Evolutionary conservation across 1,284 basidiomycete species (phyloP).

Genomic region (Apiotrichum brassicae): DNA sequence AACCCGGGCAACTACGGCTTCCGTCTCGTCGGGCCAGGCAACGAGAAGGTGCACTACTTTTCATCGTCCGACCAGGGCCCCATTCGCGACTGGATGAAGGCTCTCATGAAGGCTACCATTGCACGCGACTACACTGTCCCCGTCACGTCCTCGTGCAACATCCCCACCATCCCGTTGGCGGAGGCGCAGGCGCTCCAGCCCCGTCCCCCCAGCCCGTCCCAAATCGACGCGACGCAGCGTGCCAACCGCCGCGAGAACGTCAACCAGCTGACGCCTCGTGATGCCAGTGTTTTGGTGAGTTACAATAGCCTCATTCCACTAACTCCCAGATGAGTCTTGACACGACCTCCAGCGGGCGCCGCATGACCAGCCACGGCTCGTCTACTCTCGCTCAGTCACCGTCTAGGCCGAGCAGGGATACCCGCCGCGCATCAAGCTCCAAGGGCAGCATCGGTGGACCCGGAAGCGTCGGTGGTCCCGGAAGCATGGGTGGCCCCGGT

Average conservation of each 20-base stretch:
- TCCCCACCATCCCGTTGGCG: slow-evolving; percentile 88
- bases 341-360: slow-evolving; percentile 26
- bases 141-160: slow-evolving; percentile 93
- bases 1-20: slow-evolving; percentile 93
- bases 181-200: slow-evolving; percentile 95
- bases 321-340: slow-evolving; percentile 38
- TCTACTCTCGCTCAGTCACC: slow-evolving; percentile 14
- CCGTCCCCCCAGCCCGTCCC: slow-evolving; percentile 83
- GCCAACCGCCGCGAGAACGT: slow-evolving; percentile 81
- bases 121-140: slow-evolving; percentile 83
- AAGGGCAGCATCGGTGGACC: no score
- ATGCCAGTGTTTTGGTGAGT: slow-evolving; percentile 75
- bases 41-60: slow-evolving; percentile 82
- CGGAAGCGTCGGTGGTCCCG: no score
- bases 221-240: slow-evolving; percentile 81
- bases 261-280: slow-evolving; percentile 78
- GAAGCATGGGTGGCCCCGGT: no score
- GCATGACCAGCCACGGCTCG: slow-evolving; percentile 12
- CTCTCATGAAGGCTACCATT: slow-evolving; percentile 98
- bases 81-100: slow-evolving; percentile 98
- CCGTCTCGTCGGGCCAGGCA: slow-evolving; percentile 75
- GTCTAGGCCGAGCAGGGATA: slow-evolving; percentile 40
- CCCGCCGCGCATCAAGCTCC: slow-evolving; percentile 33
- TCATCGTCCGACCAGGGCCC: slow-evolving; percentile 76
- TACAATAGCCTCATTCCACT: slow-evolving; percentile 20